Evolutionary conservation across 345 rosid species (phyloP), one percentile per base, ranked within the genome.

Genomic region (Heritiera littoralis): DNA sequence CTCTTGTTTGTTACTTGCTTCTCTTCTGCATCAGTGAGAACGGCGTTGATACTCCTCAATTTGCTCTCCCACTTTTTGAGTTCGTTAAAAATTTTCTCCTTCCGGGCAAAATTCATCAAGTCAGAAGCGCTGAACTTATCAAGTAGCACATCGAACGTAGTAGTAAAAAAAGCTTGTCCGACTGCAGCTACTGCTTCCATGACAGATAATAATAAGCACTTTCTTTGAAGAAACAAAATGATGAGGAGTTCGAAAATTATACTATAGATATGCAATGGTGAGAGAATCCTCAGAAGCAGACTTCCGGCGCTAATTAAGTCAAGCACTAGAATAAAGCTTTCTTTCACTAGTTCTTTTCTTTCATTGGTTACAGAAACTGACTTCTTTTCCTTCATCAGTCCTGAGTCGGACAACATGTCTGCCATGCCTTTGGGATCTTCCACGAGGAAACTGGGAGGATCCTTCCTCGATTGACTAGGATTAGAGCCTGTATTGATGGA

Each of bases 21-120:
- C 77, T 74, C 77, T 59, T 59, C 67, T 20, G 67, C 77, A 13
- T 58, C 67, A 6, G 76, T 14, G 11, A 10, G 64, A 73, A 73
- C 76, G 2, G 49, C 76, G 0, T 73, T 54, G 76, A 74, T 74
- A 9, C 8, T 0, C 20, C 0, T 13, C 67, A 59, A 13, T 1
- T 0, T 23, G 0, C 3, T 20, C 54, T 74, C 20, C 77, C 55
- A 74, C 4, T 14, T 74, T 40, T 41, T 58, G 66, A 74, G 35
- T 17, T 73, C 64, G 5, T 0, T 5, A 15, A 38, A 1, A 43
- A 74, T 3, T 59, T 43, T 20, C 41, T 58, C 20, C 20, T 14
- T 41, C 8, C 0, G 13, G 49, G 77, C 8, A 45, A 43, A 74
- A 1, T 12, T 41, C 2, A 58, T n/a, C 55, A 74, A 23, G 23